These are phyloP conservation scores for Omphalotus olearius DNA, from an alignment of 1,284 basidiomycete genomes.

Conservation along the genomic window DNA sequence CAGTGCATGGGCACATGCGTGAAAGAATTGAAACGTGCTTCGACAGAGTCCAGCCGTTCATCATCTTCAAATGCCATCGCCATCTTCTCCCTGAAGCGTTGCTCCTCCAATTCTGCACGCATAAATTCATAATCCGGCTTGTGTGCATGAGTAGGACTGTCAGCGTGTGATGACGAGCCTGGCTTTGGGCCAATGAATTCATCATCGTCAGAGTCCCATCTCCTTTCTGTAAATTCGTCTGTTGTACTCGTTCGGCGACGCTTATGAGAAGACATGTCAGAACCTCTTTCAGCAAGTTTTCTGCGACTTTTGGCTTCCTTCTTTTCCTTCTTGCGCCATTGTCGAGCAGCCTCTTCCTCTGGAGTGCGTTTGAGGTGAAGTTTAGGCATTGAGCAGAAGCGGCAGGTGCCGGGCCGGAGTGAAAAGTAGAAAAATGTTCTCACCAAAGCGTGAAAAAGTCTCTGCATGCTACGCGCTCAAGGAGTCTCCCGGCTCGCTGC, in stretches of 20 bases:
- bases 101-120: constrained; percentile 54
- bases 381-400: constrained; percentile 42
- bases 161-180: constrained; percentile 10
- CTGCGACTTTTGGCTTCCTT: constrained; percentile 23
- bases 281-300: constrained; percentile 10
- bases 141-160: constrained; percentile 16
- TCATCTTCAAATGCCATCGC: constrained; percentile 67
- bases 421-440: not conserved
- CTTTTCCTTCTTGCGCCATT: constrained; percentile 38
- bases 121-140: constrained; percentile 47
- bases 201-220: constrained; percentile 32
- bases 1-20: constrained; percentile 61
- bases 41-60: constrained; percentile 56
- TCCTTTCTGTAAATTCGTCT: constrained; percentile 18
- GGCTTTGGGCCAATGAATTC: constrained; percentile 23
- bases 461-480: constrained; percentile 6
- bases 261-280: constrained; percentile 20
- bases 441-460: too few species aligned
- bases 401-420: not conserved
- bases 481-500: constrained; percentile 5
- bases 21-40: constrained; percentile 62
- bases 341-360: constrained; percentile 57
- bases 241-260: constrained; percentile 16
- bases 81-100: constrained; percentile 65
- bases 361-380: constrained; percentile 70